These are phyloP conservation scores for Eucalyptus polyanthemos DNA, from an alignment of 345 rosid genomes.

Conservation along the genomic window DNA sequence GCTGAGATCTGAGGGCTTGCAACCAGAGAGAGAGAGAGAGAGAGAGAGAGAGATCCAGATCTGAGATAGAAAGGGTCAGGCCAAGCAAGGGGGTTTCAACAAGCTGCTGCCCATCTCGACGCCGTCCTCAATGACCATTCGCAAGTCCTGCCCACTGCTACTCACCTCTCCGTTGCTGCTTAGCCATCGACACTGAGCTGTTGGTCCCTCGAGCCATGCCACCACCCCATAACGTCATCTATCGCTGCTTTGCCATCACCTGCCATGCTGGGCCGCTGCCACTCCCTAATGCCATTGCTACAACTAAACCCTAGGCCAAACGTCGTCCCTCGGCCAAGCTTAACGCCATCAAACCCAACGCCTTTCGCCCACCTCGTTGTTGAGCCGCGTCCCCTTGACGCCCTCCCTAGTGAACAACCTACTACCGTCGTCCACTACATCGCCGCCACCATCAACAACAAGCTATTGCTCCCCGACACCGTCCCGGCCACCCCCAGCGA, in stretches of 20 bases:
- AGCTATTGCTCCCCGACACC: fast-evolving
- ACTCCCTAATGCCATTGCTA: fast-evolving
- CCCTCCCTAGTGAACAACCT: fast-evolving
- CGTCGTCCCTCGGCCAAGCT: too few relatives aligned
- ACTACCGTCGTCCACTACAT: fast-evolving
- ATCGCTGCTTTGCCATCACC: fast-evolving
- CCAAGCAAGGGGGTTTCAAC: too few relatives aligned
- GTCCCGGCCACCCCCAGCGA: too few relatives aligned
- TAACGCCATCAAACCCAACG: fast-evolving
- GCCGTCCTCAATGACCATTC: fast-evolving
- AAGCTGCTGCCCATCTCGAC: too few relatives aligned
- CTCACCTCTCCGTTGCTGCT: too few relatives aligned
- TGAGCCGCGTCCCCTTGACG: fast-evolving
- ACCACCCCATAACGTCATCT: fast-evolving
- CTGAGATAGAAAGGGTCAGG: too few relatives aligned
- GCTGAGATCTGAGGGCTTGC: too few relatives aligned
- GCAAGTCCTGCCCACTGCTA: fast-evolving
- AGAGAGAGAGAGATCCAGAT: too few relatives aligned
- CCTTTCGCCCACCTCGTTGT: fast-evolving
- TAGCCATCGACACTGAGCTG: fast-evolving
- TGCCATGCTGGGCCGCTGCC: fast-evolving
- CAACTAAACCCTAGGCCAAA: fast-evolving
- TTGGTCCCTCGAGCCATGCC: too few relatives aligned
- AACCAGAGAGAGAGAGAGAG: too few relatives aligned
- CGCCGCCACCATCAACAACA: fast-evolving